Evolutionary conservation across 108 stramenopile genomes (phyloP), one percentile per base, ranked within the genome.

Genomic region (Schizochytrium sp.): DNA sequence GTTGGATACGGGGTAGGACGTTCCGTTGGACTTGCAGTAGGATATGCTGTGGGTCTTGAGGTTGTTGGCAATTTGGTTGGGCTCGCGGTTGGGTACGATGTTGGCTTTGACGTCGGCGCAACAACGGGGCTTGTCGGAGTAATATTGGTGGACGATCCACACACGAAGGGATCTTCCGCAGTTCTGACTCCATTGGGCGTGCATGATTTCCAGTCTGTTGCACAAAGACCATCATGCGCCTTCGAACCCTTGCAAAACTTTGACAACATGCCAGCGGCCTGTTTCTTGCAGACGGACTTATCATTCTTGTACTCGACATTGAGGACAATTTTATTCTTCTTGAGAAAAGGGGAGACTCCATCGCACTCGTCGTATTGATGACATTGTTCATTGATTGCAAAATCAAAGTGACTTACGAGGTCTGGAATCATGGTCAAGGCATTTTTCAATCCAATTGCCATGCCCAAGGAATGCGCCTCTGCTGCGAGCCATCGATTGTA

Each of bases 371-470:
- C n/a, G 63, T 88, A 89, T 25, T 88, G 45, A 5, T 89, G 88
- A 45, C 89, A 89, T 45, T 88, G 34, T 44, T 89, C 89, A 21
- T 89, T 89, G 48, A 89, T 88, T 12, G 89, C 88, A 71, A 89
- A 89, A 58, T 89, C 89, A 69, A 88, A 89, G 59, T 23, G 21
- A 16, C n/a, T 60, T 3, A 25, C 89, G 41, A 89, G 18, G 21
- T 89, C 89, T 5, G 0, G 44, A 29, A 59, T 29, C 87, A 88
- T 19, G 23, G 87, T 69, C 0, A 89, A 28, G 16, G 60, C 60
- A 45, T 89, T 89, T 88, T 89, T 89, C 88, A 89, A 29, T 10
- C 60, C 89, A 25, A 88, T 88, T 5, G 19, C 60, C 87, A 89
- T 69, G 18, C 89, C 29, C 34, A 87, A 1, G 41, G 19, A 10